Conservation (phyloP, 23 red algal genomes). For the Gracilariopsis chorda region DNA sequence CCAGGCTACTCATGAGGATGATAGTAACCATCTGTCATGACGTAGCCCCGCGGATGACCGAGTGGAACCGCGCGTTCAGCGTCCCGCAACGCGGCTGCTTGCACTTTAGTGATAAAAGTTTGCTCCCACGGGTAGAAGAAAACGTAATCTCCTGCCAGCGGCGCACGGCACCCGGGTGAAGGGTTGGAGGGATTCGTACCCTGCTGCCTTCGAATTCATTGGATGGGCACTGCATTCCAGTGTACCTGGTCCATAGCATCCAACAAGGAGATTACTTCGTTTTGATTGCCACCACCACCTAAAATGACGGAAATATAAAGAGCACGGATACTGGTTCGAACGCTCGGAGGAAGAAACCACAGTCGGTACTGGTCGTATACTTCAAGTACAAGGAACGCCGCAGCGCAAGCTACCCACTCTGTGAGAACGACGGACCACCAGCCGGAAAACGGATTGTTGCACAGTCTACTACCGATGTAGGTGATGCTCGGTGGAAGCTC, state of each 20-base stretch:
- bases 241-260: background rate
- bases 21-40: background rate
- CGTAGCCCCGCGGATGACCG: background rate
- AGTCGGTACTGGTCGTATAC: background rate
- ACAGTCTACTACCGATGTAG: too few species aligned
- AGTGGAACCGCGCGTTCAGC: background rate
- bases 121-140: slow-evolving; percentile 8
- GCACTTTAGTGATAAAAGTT: background rate
- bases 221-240: background rate
- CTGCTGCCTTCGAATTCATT: background rate
- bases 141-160: background rate
- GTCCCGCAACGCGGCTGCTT: background rate
- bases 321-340: background rate
- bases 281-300: background rate
- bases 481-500: too few species aligned
- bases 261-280: background rate
- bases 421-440: too few species aligned
- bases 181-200: background rate
- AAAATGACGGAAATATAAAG: background rate
- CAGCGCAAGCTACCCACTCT: too few species aligned
- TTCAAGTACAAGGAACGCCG: background rate
- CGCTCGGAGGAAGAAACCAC: background rate
- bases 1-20: too few species aligned
- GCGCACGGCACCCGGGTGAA: background rate
- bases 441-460: too few species aligned